Evolutionary conservation across 2,329 filamentous ascomycete genomes (phyloP), one percentile per base, ranked within the genome.

Genomic region (Scedosporium apiospermum): DNA sequence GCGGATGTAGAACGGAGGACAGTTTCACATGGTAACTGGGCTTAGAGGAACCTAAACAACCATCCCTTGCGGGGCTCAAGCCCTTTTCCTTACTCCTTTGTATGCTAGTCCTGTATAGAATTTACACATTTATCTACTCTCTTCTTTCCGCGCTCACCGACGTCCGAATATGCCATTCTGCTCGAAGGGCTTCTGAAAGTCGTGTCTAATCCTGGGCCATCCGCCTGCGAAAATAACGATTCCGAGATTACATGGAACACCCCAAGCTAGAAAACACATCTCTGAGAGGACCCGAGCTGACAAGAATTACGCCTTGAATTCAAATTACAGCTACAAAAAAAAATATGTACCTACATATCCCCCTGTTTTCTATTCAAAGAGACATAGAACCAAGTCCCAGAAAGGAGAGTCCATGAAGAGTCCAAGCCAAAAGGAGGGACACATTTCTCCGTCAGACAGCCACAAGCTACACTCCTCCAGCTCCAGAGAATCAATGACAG

Each of bases 51-150:
- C 51, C 12, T 14, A 55, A 23, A 18, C 18, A 14, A 18, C 18
- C 23, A 23, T 55, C 51, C 51, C 21, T 55, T 55, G 16, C 23
- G 23, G 51, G 23, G 51, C 51, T 55, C 51, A 10, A 18, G 51
- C 51, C 51, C 23, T 55, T 55, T 55, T 27, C 4, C 51, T 16
- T 55, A 55, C 51, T 12, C n/a, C 51, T 55, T 55, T 55, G 51
- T 55, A 55, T 55, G 51, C 51, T 55, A 55, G 51, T 55, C 51
- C n/a, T 55, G 51, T 55, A 55, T 55, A 55, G 51, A 55, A 55
- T 55, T 55, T 27, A 55, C 51, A 10, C 51, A 23, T 55, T 55
- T 16, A 55, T 55, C 18, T 55, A 55, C 51, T 55, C 51, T 12
- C 23, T 55, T 14, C 21, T 14, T 55, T 18, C 18, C 10, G 34